Evolutionary conservation across 2,329 filamentous ascomycete genomes (phyloP).

Genomic region (Malbranchea cinnamomea): DNA sequence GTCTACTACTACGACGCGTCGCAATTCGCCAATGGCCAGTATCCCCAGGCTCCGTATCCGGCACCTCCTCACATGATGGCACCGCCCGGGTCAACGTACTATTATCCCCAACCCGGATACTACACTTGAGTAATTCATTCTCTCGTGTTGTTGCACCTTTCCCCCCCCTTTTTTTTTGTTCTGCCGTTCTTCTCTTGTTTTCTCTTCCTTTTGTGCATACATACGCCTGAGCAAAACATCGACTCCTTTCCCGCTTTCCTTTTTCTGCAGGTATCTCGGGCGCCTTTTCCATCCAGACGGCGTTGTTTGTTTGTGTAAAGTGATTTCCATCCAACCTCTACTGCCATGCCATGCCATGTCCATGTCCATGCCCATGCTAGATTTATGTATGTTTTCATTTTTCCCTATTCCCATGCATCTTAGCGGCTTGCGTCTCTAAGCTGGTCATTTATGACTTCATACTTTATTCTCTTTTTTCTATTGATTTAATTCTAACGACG

Average conservation of each 20-base stretch:
- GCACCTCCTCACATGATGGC: constrained; percentile 54
- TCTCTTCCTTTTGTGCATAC: constrained; percentile 6
- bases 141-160: too few relatives aligned
- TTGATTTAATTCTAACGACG: constrained; percentile 14
- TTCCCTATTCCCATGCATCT: constrained; percentile 13
- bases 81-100: constrained; percentile 38
- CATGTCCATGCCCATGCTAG: constrained; percentile 16
- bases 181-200: constrained; percentile 6
- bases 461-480: constrained; percentile 10
- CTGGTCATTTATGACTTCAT: constrained; percentile 4
- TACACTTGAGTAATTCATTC: too few relatives aligned
- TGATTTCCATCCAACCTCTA: too few relatives aligned
- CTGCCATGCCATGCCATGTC: too few relatives aligned
- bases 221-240: too few relatives aligned
- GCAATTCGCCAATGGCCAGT: constrained; percentile 40
- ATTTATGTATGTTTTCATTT: constrained; percentile 14
- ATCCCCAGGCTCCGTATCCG: constrained; percentile 39
- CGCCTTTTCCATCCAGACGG: constrained; percentile 9
- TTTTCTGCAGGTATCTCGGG: constrained; percentile 7
- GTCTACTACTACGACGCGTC: constrained; percentile 84
- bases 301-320: too few relatives aligned
- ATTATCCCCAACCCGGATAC: constrained; percentile 44
- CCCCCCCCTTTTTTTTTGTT: constrained; percentile 7
- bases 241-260: constrained; percentile 8
- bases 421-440: constrained; percentile 9